Conservation (phyloP, 2,329 filamentous ascomycete genomes). For the Trichoderma cornu-damae region DNA sequence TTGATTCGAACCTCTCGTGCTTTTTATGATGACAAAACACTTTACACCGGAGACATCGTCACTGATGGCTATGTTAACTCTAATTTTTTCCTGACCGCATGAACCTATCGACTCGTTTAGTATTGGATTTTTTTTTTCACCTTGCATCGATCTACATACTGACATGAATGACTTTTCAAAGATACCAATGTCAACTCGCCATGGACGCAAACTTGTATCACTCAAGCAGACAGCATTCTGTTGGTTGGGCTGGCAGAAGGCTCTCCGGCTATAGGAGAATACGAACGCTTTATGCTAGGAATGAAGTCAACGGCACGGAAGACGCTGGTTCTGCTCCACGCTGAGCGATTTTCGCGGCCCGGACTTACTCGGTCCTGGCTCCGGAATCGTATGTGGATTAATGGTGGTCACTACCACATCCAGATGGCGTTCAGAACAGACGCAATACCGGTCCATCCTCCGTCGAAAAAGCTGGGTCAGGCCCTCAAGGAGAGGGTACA, state of each 20-base stretch:
- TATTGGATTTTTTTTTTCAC: not conserved
- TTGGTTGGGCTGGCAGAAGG: constrained; percentile 87
- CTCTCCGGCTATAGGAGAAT: constrained; percentile 87
- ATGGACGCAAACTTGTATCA: constrained; percentile 97
- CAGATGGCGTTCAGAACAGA: constrained; percentile 86
- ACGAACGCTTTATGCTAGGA: constrained; percentile 90
- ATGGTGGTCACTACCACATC: constrained; percentile 93
- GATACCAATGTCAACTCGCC: constrained; percentile 96
- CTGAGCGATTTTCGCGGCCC: constrained; percentile 78
- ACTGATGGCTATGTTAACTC: constrained; percentile 55
- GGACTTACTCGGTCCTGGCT: constrained; percentile 87
- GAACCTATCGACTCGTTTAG: not conserved
- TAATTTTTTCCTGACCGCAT: constrained; percentile 61
- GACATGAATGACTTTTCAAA: constrained; percentile 32
- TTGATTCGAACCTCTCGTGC: not conserved
- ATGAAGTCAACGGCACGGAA: constrained; percentile 97
- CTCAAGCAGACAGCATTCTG: constrained; percentile 92
- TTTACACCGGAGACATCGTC: constrained; percentile 45
- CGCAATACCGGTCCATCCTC: constrained; percentile 68
- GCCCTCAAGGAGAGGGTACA: constrained; percentile 90
- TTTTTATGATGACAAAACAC: constrained; percentile 49
- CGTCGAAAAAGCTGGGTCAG: constrained; percentile 72
- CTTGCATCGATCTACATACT: constrained; percentile 25
- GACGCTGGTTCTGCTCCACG: constrained; percentile 81
- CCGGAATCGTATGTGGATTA: constrained; percentile 92